Evolutionary conservation across 345 rosid species (phyloP).

Genomic region (Microcos paniculata): DNA sequence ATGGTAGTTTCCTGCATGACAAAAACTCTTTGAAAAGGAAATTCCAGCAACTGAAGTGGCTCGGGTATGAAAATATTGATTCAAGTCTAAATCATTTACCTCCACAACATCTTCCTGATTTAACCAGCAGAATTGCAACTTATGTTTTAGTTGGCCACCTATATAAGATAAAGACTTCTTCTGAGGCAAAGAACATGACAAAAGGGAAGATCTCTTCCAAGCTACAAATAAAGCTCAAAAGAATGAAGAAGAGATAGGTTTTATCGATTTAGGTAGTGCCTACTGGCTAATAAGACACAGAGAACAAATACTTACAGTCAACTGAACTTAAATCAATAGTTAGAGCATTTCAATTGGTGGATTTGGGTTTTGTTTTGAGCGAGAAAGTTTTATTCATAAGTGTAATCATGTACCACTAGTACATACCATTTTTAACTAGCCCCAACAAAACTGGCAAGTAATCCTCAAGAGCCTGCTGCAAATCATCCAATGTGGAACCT

Average conservation of each 20-base stretch:
- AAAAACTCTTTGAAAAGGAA: not conserved
- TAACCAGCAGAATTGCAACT: constrained; percentile 54
- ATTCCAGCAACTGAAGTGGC: not conserved
- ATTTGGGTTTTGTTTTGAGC: not conserved
- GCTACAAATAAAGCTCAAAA: constrained; percentile 4
- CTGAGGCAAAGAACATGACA: not conserved
- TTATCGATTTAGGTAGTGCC: not conserved
- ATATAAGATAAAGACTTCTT: constrained; percentile 2
- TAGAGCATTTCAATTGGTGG: not conserved
- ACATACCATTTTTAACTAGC: constrained; percentile 50
- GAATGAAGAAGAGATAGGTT: not conserved
- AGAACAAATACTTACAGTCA: not conserved
- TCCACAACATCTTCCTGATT: constrained; percentile 66
- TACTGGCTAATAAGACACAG: not conserved
- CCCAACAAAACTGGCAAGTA: constrained; percentile 66
- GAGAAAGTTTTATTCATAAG: not conserved
- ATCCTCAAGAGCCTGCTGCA: constrained; percentile 71
- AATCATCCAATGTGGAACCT: constrained; percentile 67
- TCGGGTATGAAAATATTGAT: not conserved
- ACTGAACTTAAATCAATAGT: not conserved
- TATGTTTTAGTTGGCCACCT: constrained; percentile 49
- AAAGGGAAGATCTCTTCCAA: not conserved
- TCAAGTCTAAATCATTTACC: constrained; percentile 31
- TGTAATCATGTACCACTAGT: no score
- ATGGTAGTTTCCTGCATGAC: constrained; percentile 57